Evolutionary conservation across 2,329 filamentous ascomycete genomes (phyloP), one percentile per base, ranked within the genome.

Genomic region (Pyrenochaeta sp.): DNA sequence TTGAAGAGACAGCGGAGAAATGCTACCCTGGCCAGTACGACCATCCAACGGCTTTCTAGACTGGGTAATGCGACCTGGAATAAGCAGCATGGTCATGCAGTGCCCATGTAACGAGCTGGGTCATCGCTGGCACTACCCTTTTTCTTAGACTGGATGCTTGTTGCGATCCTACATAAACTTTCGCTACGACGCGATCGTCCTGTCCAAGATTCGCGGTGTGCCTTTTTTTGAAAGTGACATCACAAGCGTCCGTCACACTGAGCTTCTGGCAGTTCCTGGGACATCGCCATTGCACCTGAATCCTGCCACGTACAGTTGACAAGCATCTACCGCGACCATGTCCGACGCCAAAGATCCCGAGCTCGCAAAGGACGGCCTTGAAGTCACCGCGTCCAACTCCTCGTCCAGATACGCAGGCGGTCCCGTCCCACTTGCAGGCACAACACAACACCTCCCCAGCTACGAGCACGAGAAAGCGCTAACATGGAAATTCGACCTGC

Each of bases 401-500:
- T 75, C 73, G 1, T 64, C 63, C 45, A 63, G 62, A 37, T 60
- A 67, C 41, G 60, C 41, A 46, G 43, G 51, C 30, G 60, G 56
- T 18, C 68, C 69, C 4, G 40, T 60, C 4, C 66, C 64, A 0
- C 43, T 67, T 39, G 68, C 69, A 51, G 72, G 70, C 49, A 61
- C 69, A 35, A 69, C 66, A 2, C 56, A 72, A 14, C 72, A 74
- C 46, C 62, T 74, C 2, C 72, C 71, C 10, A 69, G 60, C 7
- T 75, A 66, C 47, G 72, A 75, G 52, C 72, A 75, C 44, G 75
- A 77, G 45, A 69, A 67, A 44, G 54, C 60, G 1, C 73, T 87
- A 12, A 81, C 83, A 46, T 80, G 81, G 67, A 85, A 85, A 57
- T 83, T 87, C 59, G 81, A 83, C 59, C 49, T 82, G 4, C 73